Evolutionary conservation across 2,329 filamentous ascomycete genomes (phyloP), one percentile per base, ranked within the genome.

Genomic region (Neopestalotiopsis clavispora): DNA sequence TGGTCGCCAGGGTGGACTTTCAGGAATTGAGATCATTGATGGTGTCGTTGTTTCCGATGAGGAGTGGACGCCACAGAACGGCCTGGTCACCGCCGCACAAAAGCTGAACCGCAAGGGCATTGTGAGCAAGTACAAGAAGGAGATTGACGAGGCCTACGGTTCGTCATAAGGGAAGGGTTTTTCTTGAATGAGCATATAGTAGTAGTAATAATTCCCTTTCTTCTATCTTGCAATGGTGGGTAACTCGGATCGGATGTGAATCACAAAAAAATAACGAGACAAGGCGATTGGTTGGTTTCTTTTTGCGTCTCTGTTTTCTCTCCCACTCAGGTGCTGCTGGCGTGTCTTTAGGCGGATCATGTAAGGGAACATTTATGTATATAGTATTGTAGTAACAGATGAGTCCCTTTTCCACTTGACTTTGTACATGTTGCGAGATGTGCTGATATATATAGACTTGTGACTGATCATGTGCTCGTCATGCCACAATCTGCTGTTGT

Each of bases 51-150:
- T 93, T 73, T 88, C 89, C 0, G 90, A 92, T 71, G 91, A 93
- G 80, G 91, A 93, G 79, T 93, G 91, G 91, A 93, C 90, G 10
- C 89, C 91, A 59, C 89, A 92, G 73, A 93, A 92, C 75, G 85
- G 85, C 68, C 84, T 90, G 68, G 87, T 91, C 67, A 92, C 91
- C 62, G 90, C 91, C 12, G 91, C 91, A 2, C 91, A 93, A 80
- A 93, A 93, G 77, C 84, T 93, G 64, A 91, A 93, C 82, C 87
- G 91, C 74, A 91, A 88, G 82, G 88, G 86, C 74, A 91, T 93
- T 69, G 79, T 91, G 65, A 80, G 85, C 56, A 88, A 86, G 74
- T 92, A 87, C 81, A 80, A 88, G 80, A 85, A 85, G 71, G 86
- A 92, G 68, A 87, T 93, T 52, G 83, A 87, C 72, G 83, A 82